Conservation (phyloP, 2,329 filamentous ascomycete species). For the Calonectria hawksworthii region DNA sequence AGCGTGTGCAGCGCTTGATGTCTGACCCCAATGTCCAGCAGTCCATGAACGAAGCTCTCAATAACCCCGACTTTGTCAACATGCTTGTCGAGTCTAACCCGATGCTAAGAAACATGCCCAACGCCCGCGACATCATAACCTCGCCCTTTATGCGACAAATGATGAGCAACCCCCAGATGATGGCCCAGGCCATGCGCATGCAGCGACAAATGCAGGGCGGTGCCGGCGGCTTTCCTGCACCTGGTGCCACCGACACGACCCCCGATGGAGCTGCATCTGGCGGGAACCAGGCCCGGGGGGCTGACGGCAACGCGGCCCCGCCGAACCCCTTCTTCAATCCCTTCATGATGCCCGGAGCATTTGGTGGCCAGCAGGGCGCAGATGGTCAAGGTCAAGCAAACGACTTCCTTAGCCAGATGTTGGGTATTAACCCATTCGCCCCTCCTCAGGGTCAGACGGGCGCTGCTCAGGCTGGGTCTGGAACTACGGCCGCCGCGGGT, state of each 20-base stretch:
- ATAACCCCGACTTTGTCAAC: conserved; percentile 94
- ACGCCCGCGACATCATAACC: conserved; percentile 86
- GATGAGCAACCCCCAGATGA: conserved; percentile 90
- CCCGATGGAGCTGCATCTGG: conserved; percentile 63
- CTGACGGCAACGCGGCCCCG: conserved; percentile 43
- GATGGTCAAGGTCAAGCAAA: conserved; percentile 27
- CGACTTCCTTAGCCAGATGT: conserved; percentile 32
- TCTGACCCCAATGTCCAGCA: conserved; percentile 89
- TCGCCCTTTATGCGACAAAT: conserved; percentile 91
- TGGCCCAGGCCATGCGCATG: conserved; percentile 87
- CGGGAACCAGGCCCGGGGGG: conserved; percentile 44
- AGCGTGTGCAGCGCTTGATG: conserved; percentile 87
- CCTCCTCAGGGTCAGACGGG: conserved; percentile 39
- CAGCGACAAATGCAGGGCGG: conserved; percentile 76
- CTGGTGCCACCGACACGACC: conserved; percentile 91
- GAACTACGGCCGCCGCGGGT: conserved; percentile 45
- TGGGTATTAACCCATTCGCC: conserved; percentile 53
- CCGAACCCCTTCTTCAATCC: conserved; percentile 61
- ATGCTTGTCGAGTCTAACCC: conserved; percentile 96
- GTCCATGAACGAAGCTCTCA: conserved; percentile 93
- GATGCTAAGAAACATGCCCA: conserved; percentile 80
- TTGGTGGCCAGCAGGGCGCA: conserved; percentile 37
- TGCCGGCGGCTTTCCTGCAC: conserved; percentile 82
- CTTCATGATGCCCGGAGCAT: conserved; percentile 45
- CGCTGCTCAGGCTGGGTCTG: conserved; percentile 45